Evolutionary conservation across 2,329 filamentous ascomycete genomes (phyloP), one percentile per base, ranked within the genome.

Genomic region (Dothiorella sarmentorum): DNA sequence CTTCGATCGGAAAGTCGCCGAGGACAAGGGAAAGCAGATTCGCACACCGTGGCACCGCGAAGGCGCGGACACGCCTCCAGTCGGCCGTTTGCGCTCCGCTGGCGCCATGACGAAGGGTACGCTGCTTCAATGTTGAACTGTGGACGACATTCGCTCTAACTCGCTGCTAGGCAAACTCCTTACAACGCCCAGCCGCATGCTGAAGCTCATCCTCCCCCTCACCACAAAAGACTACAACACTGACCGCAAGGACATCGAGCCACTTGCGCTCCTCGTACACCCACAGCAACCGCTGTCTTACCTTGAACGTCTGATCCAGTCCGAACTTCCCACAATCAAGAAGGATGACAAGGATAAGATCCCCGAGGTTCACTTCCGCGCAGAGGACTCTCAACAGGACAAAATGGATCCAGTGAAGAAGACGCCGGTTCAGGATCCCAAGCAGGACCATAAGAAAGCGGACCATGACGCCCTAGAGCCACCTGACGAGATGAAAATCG

Each of bases 231-330:
- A 86, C 59, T 77, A 79, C 27, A 81, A 83, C 62, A 74, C 75
- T 1, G 82, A 86, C 62, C 79, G 85, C 59, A 87, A 88, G 72
- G 82, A 86, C 47, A 85, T 93, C n/a, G 89, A 95, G 65, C 91
- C 91, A 0, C 79, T 96, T 11, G 91, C 91, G 0, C 81, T 96
- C 0, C 83, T 96, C 2, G 82, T 96, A 0, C 92, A 96, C 66
- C 91, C 92, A 0, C 90, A 95, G 62, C 92, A 97, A 69, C 92
- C 92, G 0, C 80, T 97, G 3, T 96, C 90, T 7, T 96, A 96
- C 71, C 85, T 96, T 40, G 90, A 96, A 71, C 85, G 90, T 7
- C 78, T 97, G 3, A 92, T 97, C 45, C 92, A 96, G 69, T 88
- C 90, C 56, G 92, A 96, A 72, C 79, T 96, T 0, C 89, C 90